A percentile compares a stretch with the other conserved stretches of the same genome.
These are phyloP conservation scores for Thelonectria olida DNA, from an alignment of 2,329 filamentous ascomycete genomes.

Conservation along the genomic window DNA sequence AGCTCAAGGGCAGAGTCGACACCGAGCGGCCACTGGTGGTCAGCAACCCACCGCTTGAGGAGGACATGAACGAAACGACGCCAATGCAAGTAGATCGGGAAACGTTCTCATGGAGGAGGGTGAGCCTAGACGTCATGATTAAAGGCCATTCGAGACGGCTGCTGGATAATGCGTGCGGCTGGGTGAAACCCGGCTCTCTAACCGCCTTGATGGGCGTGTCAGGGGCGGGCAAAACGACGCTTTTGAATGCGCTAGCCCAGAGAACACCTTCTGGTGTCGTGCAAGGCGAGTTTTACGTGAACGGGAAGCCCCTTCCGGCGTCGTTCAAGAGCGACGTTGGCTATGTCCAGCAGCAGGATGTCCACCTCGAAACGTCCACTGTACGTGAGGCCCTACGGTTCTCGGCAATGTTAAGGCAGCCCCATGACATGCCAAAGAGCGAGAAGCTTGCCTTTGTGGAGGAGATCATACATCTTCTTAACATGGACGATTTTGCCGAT, in stretches of 20 bases:
- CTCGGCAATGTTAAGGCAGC: conserved; percentile 61
- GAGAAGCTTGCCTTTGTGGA: conserved; percentile 68
- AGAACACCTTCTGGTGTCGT: conserved; percentile 65
- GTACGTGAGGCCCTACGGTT: conserved; percentile 58
- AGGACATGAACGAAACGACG: conserved; percentile 17
- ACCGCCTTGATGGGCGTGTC: conserved; percentile 75
- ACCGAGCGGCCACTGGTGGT: background rate
- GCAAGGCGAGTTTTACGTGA: conserved; percentile 68
- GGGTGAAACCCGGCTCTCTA: conserved; percentile 84
- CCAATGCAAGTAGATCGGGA: conserved; percentile 38
- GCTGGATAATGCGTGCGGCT: conserved; percentile 79
- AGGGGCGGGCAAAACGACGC: conserved; percentile 46
- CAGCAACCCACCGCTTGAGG: background rate
- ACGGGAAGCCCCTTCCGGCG: conserved; percentile 60
- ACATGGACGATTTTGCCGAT: conserved; percentile 69
- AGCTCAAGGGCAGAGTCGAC: conserved; percentile 20
- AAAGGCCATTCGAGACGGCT: conserved; percentile 73
- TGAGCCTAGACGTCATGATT: conserved; percentile 73
- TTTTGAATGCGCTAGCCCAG: conserved; percentile 44
- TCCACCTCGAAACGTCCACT: conserved; percentile 59
- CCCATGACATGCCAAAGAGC: conserved; percentile 53
- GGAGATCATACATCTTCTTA: conserved; percentile 66
- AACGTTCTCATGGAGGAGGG: conserved; percentile 79
- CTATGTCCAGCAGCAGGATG: conserved; percentile 69
- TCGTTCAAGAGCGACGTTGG: conserved; percentile 68